phyloP scores from a whole-genome alignment of 176 grass and related monocot genomes.

The Coix lacrymajobi region DNA sequence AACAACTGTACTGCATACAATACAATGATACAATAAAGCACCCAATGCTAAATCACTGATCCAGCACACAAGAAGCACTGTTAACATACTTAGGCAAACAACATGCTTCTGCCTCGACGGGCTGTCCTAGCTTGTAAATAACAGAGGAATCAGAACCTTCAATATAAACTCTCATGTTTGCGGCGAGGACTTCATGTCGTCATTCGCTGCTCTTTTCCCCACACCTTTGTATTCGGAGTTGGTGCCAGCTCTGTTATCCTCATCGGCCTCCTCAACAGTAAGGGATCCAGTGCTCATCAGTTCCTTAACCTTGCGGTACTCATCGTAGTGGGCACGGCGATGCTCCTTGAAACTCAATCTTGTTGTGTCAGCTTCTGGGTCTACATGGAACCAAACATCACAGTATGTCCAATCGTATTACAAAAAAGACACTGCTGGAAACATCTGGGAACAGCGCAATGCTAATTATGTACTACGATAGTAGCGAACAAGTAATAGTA shows the following conservation, averaged over 20 bases:
- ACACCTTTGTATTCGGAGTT: neutral
- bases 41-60: neutral
- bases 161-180: conserved; percentile 11
- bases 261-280: conserved; percentile 42
- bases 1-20: neutral
- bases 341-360: conserved; percentile 84
- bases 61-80: neutral
- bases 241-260: conserved; percentile 1
- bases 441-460: neutral
- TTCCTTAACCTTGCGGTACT: conserved; percentile 87
- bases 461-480: neutral
- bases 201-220: neutral
- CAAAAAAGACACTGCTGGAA: neutral
- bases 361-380: conserved; percentile 27
- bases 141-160: neutral
- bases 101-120: neutral
- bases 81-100: conserved; percentile 6
- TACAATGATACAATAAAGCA: neutral
- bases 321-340: conserved; percentile 79
- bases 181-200: neutral
- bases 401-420: neutral
- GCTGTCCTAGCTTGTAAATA: neutral
- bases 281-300: conserved; percentile 63
- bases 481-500: neutral
- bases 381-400: conserved; percentile 26